Conservation (phyloP, 2,329 filamentous ascomycete species). For the Trichoderma koningii region DNA sequence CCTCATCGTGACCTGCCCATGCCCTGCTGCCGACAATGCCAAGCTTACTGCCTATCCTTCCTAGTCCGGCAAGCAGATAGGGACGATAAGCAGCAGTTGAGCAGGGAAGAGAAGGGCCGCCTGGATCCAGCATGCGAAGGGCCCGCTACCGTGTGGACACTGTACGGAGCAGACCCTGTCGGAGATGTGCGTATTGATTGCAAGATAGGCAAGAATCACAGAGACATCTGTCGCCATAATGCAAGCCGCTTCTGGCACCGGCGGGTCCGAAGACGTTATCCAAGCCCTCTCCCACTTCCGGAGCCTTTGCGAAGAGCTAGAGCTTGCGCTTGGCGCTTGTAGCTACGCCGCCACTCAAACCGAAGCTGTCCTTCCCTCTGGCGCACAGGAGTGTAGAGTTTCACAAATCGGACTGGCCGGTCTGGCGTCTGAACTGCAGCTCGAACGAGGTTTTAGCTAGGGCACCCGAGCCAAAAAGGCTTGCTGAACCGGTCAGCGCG, state of each 20-base stretch:
- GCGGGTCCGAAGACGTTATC: slow-evolving; percentile 25
- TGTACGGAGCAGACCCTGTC: slow-evolving; percentile 10
- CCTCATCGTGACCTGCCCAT: slow-evolving; percentile 17
- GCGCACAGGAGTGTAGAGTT: background rate
- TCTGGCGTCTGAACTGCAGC: background rate
- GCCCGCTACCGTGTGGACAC: slow-evolving; percentile 12
- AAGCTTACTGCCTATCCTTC: slow-evolving; percentile 22
- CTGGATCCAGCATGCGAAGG: slow-evolving; percentile 6
- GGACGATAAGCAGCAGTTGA: slow-evolving; percentile 16
- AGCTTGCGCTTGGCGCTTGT: slow-evolving; percentile 15
- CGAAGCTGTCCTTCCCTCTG: background rate
- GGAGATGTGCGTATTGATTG: background rate
- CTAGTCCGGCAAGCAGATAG: slow-evolving; percentile 23
- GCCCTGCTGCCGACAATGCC: slow-evolving; percentile 10
- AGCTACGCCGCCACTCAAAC: slow-evolving; percentile 3
- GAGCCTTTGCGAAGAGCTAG: slow-evolving; percentile 6
- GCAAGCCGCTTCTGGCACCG: slow-evolving; percentile 24
- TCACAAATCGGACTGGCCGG: slow-evolving; percentile 25
- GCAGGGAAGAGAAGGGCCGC: slow-evolving; percentile 5
- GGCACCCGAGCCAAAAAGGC: background rate
- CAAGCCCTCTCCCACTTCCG: slow-evolving; percentile 22
- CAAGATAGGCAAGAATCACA: background rate
- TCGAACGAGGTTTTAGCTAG: background rate
- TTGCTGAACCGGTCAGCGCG: slow-evolving; percentile 13
- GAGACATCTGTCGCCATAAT: slow-evolving; percentile 7